Base-by-base conservation (phyloP, 441 rosid genomes). In the Euphorbia neoarborescens region DNA sequence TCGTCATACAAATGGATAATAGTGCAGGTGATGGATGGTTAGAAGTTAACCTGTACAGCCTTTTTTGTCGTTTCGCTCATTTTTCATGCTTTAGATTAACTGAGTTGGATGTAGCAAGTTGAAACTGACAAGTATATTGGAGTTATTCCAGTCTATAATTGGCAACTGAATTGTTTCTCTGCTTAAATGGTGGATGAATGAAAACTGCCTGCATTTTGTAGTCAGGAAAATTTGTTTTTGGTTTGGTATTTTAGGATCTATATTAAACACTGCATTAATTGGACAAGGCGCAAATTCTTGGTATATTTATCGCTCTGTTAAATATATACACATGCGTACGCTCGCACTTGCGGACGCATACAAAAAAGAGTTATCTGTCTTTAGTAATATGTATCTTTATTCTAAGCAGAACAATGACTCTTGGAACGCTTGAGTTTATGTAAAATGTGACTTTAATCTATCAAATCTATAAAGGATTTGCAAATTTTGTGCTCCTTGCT, bases 1-100 rank as follows among this genome's bases (percentile, higher is more conserved):
- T 75, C 76, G 78, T 69, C 44, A 64, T 78, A 28, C 79, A 67
- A 64, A 62, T 59, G 65, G 75, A 73, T 69, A 71, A 65, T 66
- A 19, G 65, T 66, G 48, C 59, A 5, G 63, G 62, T 73, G 72
- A 50, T 66, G 7, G 65, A 50, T 71, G 6, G 22, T 57, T 58
- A 71, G 78, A 75, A 72, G 15, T 44, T 7, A 14, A 34, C 27
- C 28, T 54, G 28, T 62, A 60, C 38, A 42, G 64, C 57, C 51
- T 69, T 44, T 22, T 32, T 3, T 42, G 34, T 58, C 30, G 15
- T 5, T 53, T 11, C 62, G 0, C 35, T 63, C 50, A 32, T 20
- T 10, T 66, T 66, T 57, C 44, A 63, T 34, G 56, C 24, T 71
- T 30, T 66, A 5, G 32, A 51, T 57, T 24, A 14, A 19, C 1